These are phyloP conservation scores for Solanum hybrid DNA, from an alignment of 305 asterid species.

Conservation along the genomic window DNA sequence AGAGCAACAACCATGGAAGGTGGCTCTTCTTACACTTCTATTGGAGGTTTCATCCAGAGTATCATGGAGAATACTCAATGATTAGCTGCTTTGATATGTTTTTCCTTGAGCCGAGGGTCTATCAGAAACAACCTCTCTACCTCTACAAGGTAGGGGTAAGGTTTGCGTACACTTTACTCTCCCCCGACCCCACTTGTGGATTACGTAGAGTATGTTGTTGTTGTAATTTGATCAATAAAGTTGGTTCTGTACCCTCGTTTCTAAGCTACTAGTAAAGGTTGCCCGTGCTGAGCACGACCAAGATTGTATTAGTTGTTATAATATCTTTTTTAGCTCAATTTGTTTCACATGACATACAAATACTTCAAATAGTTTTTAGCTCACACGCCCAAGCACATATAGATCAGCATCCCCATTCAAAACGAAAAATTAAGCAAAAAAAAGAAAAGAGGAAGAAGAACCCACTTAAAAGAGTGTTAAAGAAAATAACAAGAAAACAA, in stretches of 20 bases:
- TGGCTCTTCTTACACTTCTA: constrained; percentile 1
- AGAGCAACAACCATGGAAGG: not conserved
- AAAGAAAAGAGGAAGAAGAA: not conserved
- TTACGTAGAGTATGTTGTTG: not conserved
- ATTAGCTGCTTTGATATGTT: not conserved
- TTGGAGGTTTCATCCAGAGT: not conserved
- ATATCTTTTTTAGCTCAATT: not conserved
- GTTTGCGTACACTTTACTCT: not conserved
- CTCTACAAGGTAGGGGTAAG: not conserved
- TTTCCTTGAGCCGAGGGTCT: not conserved
- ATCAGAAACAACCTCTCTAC: not conserved
- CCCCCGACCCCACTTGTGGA: not conserved
- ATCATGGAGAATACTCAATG: not conserved
- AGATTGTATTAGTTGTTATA: not conserved
- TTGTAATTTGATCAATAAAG: not conserved
- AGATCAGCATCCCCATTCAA: not conserved
- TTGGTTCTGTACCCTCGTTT: not conserved
- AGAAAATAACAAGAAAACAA: not conserved
- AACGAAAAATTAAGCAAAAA: not conserved
- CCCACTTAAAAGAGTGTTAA: not conserved
- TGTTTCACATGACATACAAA: not conserved
- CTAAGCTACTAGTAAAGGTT: not conserved
- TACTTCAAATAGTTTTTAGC: not conserved
- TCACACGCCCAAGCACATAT: not conserved
- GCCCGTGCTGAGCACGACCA: not conserved